Evolutionary conservation across 371 early-diverging fungal genomes (phyloP).

Genomic region (Mucor irregularis): DNA sequence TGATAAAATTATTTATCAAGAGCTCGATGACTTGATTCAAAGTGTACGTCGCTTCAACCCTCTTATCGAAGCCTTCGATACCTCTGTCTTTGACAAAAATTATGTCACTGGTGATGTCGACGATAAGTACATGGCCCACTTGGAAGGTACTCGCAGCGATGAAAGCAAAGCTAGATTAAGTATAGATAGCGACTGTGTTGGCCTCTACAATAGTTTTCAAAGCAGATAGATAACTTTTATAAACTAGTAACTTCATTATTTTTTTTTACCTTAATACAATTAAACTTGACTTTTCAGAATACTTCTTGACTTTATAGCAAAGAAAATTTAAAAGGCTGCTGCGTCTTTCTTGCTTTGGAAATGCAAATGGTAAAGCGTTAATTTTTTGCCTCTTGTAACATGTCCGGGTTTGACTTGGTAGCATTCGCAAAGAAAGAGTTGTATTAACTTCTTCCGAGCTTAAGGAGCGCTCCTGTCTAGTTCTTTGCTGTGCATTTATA

Average conservation of each 20-base stretch:
- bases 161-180: slow-evolving; percentile 38
- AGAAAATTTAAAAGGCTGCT: too few relatives aligned
- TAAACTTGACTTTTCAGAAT: background rate
- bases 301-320: too few relatives aligned
- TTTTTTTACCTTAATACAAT: background rate
- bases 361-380: too few relatives aligned
- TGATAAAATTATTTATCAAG: slow-evolving; percentile 91
- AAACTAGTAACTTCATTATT: background rate
- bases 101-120: slow-evolving; percentile 91
- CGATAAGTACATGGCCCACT: slow-evolving; percentile 72
- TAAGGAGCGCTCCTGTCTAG: too few relatives aligned
- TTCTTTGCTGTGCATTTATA: too few relatives aligned
- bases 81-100: slow-evolving; percentile 91
- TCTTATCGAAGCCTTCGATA: slow-evolving; percentile 80
- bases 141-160: slow-evolving; percentile 70
- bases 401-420: too few relatives aligned
- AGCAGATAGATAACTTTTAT: slow-evolving; percentile 5
- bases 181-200: slow-evolving; percentile 63
- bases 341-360: too few relatives aligned
- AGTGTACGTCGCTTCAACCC: slow-evolving; percentile 86
- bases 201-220: slow-evolving; percentile 57
- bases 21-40: slow-evolving; percentile 76
- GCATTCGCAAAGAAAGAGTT: too few relatives aligned
- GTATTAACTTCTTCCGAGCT: too few relatives aligned
- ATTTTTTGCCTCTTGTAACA: too few relatives aligned